Conservation (phyloP, 1,139 yeast species). For the Hemisphaericaspora xylofermentans region DNA sequence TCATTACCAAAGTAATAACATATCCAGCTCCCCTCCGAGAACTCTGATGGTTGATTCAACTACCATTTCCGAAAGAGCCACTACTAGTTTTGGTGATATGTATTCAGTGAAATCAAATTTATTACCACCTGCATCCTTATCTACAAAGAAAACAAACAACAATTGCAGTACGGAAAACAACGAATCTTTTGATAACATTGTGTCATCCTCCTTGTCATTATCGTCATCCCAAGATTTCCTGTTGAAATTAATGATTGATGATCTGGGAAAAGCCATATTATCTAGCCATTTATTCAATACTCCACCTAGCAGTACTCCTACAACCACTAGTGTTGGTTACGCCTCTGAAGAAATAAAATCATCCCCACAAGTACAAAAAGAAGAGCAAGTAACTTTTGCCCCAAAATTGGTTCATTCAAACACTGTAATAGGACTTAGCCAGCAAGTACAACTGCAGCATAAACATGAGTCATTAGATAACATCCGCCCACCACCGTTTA, state of each 20-base stretch:
- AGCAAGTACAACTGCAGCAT: slow-evolving; percentile 5
- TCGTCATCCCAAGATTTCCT: slow-evolving; percentile 26
- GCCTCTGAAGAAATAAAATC: slow-evolving; percentile 3
- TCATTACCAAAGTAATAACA: background rate
- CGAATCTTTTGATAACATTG: background rate
- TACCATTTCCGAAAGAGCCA: too few species aligned
- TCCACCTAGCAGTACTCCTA: background rate
- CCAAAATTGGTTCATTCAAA: slow-evolving; percentile 25
- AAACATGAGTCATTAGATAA: slow-evolving; percentile 3
- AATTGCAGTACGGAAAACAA: slow-evolving; percentile 1
- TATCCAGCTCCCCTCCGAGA: slow-evolving; percentile 1
- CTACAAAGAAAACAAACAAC: background rate
- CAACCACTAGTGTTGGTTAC: background rate
- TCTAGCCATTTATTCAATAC: slow-evolving; percentile 20
- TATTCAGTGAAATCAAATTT: slow-evolving; percentile 19
- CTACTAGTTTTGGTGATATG: background rate
- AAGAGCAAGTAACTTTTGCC: background rate
- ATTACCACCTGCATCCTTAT: slow-evolving; percentile 32
- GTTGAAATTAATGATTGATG: slow-evolving; percentile 41
- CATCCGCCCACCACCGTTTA: slow-evolving; percentile 17
- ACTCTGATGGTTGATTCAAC: background rate
- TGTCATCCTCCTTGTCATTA: background rate
- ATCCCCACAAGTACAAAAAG: slow-evolving; percentile 6
- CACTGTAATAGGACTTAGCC: slow-evolving; percentile 32
- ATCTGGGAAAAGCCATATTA: slow-evolving; percentile 48